These are phyloP conservation scores for Heimioporus sp. DNA, from an alignment of 768 basidiomycete species.

Conservation along the genomic window DNA sequence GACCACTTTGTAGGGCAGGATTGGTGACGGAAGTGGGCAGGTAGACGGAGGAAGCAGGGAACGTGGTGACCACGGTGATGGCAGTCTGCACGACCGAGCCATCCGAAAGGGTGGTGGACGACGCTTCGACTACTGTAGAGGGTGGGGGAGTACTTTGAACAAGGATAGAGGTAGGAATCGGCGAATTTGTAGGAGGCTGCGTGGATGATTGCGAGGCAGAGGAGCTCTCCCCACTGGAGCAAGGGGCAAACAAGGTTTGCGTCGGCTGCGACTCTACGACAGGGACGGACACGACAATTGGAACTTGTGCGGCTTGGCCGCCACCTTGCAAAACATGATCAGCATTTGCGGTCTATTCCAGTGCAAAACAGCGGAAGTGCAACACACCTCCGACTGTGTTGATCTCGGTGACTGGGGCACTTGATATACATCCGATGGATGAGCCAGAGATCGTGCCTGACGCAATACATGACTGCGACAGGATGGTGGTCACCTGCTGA, in stretches of 20 bases:
- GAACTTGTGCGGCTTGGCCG: slow-evolving; percentile 36
- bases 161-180: slow-evolving; percentile 23
- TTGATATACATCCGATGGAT: slow-evolving; percentile 29
- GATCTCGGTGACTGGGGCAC: slow-evolving; percentile 25
- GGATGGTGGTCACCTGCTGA: slow-evolving; percentile 34
- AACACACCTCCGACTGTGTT: slow-evolving; percentile 34
- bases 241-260: slow-evolving; percentile 43
- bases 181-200: slow-evolving; percentile 5
- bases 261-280: slow-evolving; percentile 30
- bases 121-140: slow-evolving; percentile 27
- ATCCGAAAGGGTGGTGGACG: slow-evolving; percentile 39
- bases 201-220: slow-evolving; percentile 7
- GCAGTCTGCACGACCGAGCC: slow-evolving; percentile 38
- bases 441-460: slow-evolving; percentile 26
- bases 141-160: slow-evolving; percentile 33
- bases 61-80: slow-evolving; percentile 38
- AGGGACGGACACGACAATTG: slow-evolving; percentile 37
- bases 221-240: slow-evolving; percentile 22
- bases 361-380: no score
- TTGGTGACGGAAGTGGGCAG: slow-evolving; percentile 14
- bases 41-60: slow-evolving; percentile 31
- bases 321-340: slow-evolving; percentile 23
- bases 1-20: slow-evolving; percentile 16
- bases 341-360: slow-evolving; percentile 3
- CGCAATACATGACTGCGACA: slow-evolving; percentile 31